Evolutionary conservation across 208 protist species (phyloP), one percentile per base, ranked within the genome.

Genomic region (Porcisia deanei): DNA sequence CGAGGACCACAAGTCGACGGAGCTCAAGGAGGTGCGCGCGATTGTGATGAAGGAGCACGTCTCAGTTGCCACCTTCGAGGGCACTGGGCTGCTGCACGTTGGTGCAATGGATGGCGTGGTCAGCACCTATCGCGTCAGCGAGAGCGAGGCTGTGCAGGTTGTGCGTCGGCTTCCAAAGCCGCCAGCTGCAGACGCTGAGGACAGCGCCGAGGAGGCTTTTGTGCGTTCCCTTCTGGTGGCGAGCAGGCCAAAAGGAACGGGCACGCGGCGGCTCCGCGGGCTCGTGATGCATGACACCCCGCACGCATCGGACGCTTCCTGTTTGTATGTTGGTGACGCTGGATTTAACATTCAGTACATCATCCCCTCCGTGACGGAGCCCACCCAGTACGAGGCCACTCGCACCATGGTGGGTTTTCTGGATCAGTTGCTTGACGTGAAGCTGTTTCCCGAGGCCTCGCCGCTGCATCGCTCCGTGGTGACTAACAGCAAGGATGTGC

Each of bases 401-500:
- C 61, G 41, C 68, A 88, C 91, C n/a, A 60, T 96, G 14, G 87
- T 96, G 16, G 91, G 94, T 54, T 96, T 92, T 43, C 81, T 98
- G 16, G 94, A 96, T 74, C 94, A 98, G 76, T 73, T 98, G 49
- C 69, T 98, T 6, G 94, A 98, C 71, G 76, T 94, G 39, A 91
- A 95, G 77, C 80, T 93, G 65, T 89, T 87, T 55, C 86, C 84
- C 14, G 80, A 25, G 9, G 16, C 64, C 8, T 76, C 77, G 20
- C 73, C 59, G 73, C 63, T 77, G 71, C 79, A 91, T 39, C 89
- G 89, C 34, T 73, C 92, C 9, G 80, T 96, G 22, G 91, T 96
- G 58, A 96, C 85, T 61, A 98, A 98, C 81, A 96, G 90, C 79
- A 93, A 91, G 53, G 91, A 94, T 25, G 90, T 97, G n/a, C 84